These are phyloP conservation scores for Dactylellina haptotyla DNA, from an alignment of 2,329 filamentous ascomycete genomes.

Conservation along the genomic window DNA sequence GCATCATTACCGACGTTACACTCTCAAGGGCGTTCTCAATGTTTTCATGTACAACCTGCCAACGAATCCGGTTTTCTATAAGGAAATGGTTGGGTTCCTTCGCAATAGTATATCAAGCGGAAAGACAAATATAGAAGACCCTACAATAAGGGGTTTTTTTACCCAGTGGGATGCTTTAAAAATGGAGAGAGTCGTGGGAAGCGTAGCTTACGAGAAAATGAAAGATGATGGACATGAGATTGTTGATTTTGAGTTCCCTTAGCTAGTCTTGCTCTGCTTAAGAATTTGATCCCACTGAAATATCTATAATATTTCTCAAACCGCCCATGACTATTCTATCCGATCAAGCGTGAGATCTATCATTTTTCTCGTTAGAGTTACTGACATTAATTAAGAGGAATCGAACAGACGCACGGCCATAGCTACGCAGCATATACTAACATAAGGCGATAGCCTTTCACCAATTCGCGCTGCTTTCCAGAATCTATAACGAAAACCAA, in stretches of 20 bases:
- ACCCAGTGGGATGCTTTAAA: conserved; percentile 89
- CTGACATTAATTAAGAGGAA: neutral
- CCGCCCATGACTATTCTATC: conserved; percentile 44
- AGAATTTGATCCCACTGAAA: neutral
- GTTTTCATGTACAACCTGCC: conserved; percentile 92
- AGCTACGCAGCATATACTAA: conserved; percentile 88
- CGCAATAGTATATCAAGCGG: conserved; percentile 67
- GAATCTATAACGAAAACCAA: conserved; percentile 65
- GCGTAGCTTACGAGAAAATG: conserved; percentile 82
- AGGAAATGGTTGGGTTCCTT: conserved; percentile 78
- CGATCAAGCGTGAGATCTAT: conserved; percentile 50
- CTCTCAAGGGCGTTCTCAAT: conserved; percentile 79
- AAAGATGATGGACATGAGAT: conserved; percentile 77
- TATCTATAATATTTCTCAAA: too few relatives aligned
- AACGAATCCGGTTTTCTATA: conserved; percentile 85
- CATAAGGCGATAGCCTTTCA: conserved; percentile 91
- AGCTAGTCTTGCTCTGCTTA: conserved; percentile 59
- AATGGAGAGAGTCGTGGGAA: conserved; percentile 87
- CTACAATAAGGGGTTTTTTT: conserved; percentile 72
- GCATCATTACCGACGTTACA: conserved; percentile 95
- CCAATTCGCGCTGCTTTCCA: conserved; percentile 96
- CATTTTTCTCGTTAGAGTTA: neutral
- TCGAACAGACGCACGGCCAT: conserved; percentile 79
- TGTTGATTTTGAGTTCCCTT: conserved; percentile 87
- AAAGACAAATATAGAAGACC: conserved; percentile 67